Evolutionary conservation across 176 grass and related monocot genomes (phyloP), one percentile per base, ranked within the genome.

Genomic region (Paspalum vaginatum): DNA sequence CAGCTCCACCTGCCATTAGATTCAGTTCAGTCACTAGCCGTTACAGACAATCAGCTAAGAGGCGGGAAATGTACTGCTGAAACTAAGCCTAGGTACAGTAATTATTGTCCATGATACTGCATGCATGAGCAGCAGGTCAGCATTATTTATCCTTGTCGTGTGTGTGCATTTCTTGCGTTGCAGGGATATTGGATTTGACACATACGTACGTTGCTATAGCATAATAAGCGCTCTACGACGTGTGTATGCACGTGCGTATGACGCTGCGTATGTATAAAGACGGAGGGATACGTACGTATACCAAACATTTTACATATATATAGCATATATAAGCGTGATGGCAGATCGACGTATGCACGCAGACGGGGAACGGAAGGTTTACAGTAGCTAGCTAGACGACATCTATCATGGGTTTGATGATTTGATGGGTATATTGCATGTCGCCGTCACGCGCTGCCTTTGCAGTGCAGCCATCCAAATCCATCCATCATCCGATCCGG

Each of bases 1-100:
- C 57, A 93, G 82, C 69, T 90, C 85, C 42, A 93, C 82, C 91
- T 87, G 85, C 25, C 37, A 51, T 78, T 17, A 13, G 27, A 14
- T 22, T 2, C 2, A 47, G 7, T 49, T 26, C 51, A 27, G 26
- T 47, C 45, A 47, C 2, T 61, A 11, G 42, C 42, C 42, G 42
- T 7, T 16, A 10, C 59, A 44, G 58, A 55, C 17, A 55, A 13
- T 41, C 11, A 40, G 27, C 49, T 53, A 13, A 39, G 6, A 41
- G 5, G 11, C 12, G 22, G 13, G 46, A 47, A 46, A 24, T 46
- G 20, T n/a, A n/a, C 52, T 61, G 9, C 18, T 46, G 65, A 24
- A 24, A 45, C 3, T 32, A 32, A 32, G 32, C 32, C 32, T 32
- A 32, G 3, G 2, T 32, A 32, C 32, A 32, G n/a, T n/a, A n/a